A percentile compares a stretch with the other conserved stretches of the same genome.
These are phyloP conservation scores for Suhomyces kilbournensis DNA, from an alignment of 805 yeast genomes.

Conservation along the genomic window DNA sequence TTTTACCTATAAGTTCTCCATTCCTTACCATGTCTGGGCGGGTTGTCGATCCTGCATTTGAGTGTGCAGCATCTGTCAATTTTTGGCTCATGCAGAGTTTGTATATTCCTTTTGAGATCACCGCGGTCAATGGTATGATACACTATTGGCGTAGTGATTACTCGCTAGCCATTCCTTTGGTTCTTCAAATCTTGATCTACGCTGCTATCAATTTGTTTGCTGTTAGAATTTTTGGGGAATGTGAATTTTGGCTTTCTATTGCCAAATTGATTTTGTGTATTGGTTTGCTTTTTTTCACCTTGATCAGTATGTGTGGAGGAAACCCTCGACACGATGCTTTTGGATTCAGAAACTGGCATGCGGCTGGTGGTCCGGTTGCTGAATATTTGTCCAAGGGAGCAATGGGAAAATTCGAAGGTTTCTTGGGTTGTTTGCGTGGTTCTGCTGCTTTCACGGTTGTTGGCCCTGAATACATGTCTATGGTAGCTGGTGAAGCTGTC, in stretches of 20 bases:
- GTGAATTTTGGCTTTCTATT: conserved; percentile 75
- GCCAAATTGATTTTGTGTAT: conserved; percentile 59
- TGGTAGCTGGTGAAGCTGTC: conserved; percentile 80
- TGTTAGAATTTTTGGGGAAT: conserved; percentile 74
- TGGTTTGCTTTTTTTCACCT: conserved; percentile 74
- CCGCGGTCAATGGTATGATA: conserved; percentile 72
- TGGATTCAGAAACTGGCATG: conserved; percentile 47
- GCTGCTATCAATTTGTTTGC: conserved; percentile 67
- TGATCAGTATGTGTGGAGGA: conserved; percentile 84
- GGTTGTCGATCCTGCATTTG: conserved; percentile 37
- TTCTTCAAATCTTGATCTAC: conserved; percentile 62
- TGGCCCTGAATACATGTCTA: conserved; percentile 83
- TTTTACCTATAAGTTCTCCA: conserved; percentile 35
- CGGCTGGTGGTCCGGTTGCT: conserved; percentile 42
- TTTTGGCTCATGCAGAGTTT: conserved; percentile 44
- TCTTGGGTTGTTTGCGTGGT: conserved; percentile 61
- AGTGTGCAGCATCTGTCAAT: conserved; percentile 22
- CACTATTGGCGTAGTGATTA: conserved; percentile 81
- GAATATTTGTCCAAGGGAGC: conserved; percentile 48
- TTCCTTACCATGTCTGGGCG: conserved; percentile 38
- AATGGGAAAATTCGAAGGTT: conserved; percentile 69
- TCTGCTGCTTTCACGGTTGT: conserved; percentile 73
- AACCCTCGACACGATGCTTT: conserved; percentile 62
- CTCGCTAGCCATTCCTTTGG: conserved; percentile 66
- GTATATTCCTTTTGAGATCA: conserved; percentile 78